Evolutionary conservation across 331 rosid genomes (phyloP), one percentile per base, ranked within the genome.

Genomic region (Malus hybrid): DNA sequence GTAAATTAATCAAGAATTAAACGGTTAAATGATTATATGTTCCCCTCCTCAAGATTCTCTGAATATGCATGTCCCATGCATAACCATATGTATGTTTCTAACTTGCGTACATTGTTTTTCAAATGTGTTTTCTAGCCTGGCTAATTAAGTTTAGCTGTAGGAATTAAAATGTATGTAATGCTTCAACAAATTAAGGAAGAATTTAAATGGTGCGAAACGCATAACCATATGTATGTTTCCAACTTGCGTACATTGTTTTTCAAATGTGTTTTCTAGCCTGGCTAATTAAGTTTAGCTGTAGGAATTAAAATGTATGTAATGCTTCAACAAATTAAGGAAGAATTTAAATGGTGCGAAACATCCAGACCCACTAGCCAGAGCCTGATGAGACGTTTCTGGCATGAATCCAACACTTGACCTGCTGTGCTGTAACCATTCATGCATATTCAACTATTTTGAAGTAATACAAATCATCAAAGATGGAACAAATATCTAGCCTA

Each of bases 41-140:
- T n/a, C 5, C 28, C 73, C 83, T 85, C 88, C 74, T 26, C 72
- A 86, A 84, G 75, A 87, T 86, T 86, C 44, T 2, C 68, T 55
- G 63, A 74, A 68, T 75, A 70, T 88, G 86, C 90, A 86, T 82
- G 93, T 55, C 28, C 80, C 88, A 84, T 88, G 90, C 90, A 80
- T 22, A 60, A 56, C 11, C 75, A 50, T 50, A 1, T 50, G n/a
- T 50, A 3, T 52, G 57, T 16, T 52, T 18, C 55, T 8, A 15
- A 15, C 55, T 48, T 15, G 55, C 57, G 57, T 18, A 52, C 57
- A 52, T 18, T 52, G 9, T 16, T 50, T 50, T 50, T 50, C n/a
- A 50, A 50, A 50, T 50, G 6, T 50, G 57, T 52, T 52, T 52
- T 52, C 9, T 15, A 50, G 56, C 56, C 9, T 48, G 53, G 18